These are phyloP conservation scores for Mycena epipterygia DNA, from an alignment of 768 basidiomycete genomes.

Conservation along the genomic window DNA sequence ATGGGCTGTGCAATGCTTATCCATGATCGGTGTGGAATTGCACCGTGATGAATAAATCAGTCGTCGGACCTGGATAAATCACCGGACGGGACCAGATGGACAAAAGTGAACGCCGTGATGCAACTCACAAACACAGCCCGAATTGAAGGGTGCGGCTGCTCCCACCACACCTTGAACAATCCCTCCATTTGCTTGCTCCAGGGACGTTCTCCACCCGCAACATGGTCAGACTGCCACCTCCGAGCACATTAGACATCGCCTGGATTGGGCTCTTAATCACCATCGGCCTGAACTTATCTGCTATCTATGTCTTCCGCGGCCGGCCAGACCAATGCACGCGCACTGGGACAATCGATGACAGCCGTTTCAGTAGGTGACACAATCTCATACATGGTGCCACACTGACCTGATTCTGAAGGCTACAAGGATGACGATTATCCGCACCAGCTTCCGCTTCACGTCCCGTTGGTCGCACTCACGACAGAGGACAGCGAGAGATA, in stretches of 20 bases:
- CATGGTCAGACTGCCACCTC: constrained; percentile 9
- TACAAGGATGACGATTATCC: constrained; percentile 36
- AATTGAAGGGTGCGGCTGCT: no score
- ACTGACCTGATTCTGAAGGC: constrained; percentile 10
- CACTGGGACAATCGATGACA: constrained; percentile 19
- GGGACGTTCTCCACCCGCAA: no score
- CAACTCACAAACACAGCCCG: no score
- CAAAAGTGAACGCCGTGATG: no score
- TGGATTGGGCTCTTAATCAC: constrained; percentile 27
- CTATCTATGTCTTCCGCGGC: constrained; percentile 26
- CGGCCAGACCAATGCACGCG: neutral
- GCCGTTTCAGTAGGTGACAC: constrained; percentile 28
- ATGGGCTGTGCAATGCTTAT: no score
- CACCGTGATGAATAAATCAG: no score
- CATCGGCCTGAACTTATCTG: constrained; percentile 30
- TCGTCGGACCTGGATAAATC: no score
- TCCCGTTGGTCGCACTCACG: constrained; percentile 25
- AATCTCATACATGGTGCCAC: neutral
- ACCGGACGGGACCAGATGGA: no score
- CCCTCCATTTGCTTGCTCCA: no score
- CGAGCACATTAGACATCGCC: constrained; percentile 25
- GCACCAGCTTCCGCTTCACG: constrained; percentile 25
- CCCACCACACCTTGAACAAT: no score
- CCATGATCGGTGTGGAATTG: no score
- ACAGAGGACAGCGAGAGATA: constrained; percentile 34